Evolutionary conservation across 805 yeast species (phyloP).

Genomic region (Ogataea wickerhamii): DNA sequence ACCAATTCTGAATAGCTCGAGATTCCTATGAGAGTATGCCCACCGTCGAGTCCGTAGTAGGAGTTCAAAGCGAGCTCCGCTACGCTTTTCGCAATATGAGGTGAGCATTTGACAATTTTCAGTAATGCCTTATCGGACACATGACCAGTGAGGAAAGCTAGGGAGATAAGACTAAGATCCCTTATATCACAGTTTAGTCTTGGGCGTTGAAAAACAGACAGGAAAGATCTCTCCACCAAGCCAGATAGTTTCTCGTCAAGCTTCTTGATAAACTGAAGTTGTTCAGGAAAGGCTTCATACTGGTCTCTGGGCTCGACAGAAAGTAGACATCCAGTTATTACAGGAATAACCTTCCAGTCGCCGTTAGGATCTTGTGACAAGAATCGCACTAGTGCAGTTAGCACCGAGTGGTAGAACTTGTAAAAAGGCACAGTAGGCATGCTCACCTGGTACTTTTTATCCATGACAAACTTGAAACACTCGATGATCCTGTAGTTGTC

Average conservation of each 20-base stretch:
- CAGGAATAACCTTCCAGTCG: conserved; percentile 47
- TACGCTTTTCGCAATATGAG: conserved; percentile 16
- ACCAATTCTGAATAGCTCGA: conserved; percentile 2
- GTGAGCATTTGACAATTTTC: conserved; percentile 9
- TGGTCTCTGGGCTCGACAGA: conserved; percentile 29
- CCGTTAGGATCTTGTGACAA: conserved; percentile 16
- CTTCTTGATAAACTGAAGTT: conserved; percentile 21
- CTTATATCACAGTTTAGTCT: conserved; percentile 12
- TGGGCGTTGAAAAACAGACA: conserved; percentile 2
- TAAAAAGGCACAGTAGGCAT: conserved; percentile 46
- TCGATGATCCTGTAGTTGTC: conserved; percentile 41
- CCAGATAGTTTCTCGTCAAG: conserved; percentile 16
- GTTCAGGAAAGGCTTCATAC: conserved; percentile 26
- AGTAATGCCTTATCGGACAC: conserved; percentile 8
- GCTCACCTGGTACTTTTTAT: conserved; percentile 43
- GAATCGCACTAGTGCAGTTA: conserved; percentile 35
- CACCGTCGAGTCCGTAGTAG: conserved; percentile 24
- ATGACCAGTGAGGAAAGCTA: conserved; percentile 17
- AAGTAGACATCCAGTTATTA: conserved; percentile 42
- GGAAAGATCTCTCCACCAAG: conserved; percentile 14
- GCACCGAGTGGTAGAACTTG: conserved; percentile 38
- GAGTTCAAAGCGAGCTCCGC: conserved; percentile 19
- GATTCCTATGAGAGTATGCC: conserved; percentile 3
- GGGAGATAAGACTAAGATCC: conserved; percentile 13
- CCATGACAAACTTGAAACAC: conserved; percentile 43